Base-by-base conservation (phyloP, 441 rosid genomes). In the Macaranga tanarius region DNA sequence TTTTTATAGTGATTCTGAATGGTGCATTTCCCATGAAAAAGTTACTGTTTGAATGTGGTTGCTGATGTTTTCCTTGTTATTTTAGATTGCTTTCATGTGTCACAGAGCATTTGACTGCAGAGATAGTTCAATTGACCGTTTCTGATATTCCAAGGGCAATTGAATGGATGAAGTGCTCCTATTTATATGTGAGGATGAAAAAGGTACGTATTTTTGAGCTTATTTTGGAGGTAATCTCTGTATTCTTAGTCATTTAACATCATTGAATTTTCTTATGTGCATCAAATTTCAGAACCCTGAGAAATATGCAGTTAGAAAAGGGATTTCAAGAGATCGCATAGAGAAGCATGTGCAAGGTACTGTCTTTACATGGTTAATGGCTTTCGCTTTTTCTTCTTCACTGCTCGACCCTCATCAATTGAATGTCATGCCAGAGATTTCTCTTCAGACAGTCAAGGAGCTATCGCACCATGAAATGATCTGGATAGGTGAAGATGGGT, bases 151-250 rank as follows among this genome's bases (percentile, higher is more conserved):
- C 97, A 69, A 81, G 82, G 71, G 98, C 98, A 61, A 93, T 93
- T 80, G 98, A 95, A 82, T 95, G 99, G 99, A 88, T 95, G 89
- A 91, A 95, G 81, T 93, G 95, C 87, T 93, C 98, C 9, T 95
- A 86, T 81, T 76, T 95, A 79, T 93, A 88, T 60, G 93, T 95
- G 66, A 86, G 98, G 81, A 93, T 93, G 91, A 91, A 90, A 88
- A 90, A 91, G 90, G 98, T 79, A 89, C 59, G 86, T 73, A 75
- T 55, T 69, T 64, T 48, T 65, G 60, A 70, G 50, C 17, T 68
- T 64, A 45, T 57, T 61, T 67, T 10, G 44, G 40, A 25, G 28
- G 67, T 62, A 51, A 74, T 10, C 2, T 52, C 45, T 10, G 64
- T 68, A 52, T 44, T 67, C 62, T 22, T 71, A 56, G 52, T 72